Evolutionary conservation across 768 basidiomycete species (phyloP), one percentile per base, ranked within the genome.

Genomic region (Mycena haematopus): DNA sequence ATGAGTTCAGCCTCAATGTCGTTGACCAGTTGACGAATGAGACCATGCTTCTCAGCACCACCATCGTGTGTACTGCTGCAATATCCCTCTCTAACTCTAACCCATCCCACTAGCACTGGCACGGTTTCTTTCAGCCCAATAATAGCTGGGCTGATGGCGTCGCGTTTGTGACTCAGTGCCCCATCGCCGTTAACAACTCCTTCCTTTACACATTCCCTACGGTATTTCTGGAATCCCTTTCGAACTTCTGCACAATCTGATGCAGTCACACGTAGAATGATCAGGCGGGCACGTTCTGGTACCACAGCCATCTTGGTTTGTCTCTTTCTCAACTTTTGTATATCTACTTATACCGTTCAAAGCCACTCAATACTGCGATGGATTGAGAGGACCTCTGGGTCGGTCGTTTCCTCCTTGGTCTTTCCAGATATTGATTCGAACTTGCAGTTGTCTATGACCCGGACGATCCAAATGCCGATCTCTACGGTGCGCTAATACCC

Each of bases 281-380:
- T 13, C 77, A 78, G 58, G 69, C 74, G 38, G 69, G 69, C 13
- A 68, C 54, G 19, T 55, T 44, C 29, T 44, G 62, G 61, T 56
- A 60, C 24, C 56, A 56, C 21, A 50, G 49, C 47, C 57, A 58
- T 54, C 65, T 65, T 46, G 44, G n/a, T n/a, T n/a, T n/a, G n/a
- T n/a, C n/a, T n/a, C n/a, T n/a, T n/a, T n/a, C n/a, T n/a, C n/a
- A n/a, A n/a, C n/a, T n/a, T n/a, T n/a, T n/a, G n/a, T n/a, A n/a
- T n/a, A n/a, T n/a, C n/a, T n/a, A n/a, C n/a, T n/a, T n/a, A n/a
- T n/a, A n/a, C n/a, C n/a, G n/a, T n/a, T n/a, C n/a, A n/a, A 27
- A 60, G 59, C 68, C 11, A 72, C 72, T 1, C 80, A 82, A 66
- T 80, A 79, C 54, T 82, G 80, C 29, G 80, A 82, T 31, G 80